Evolutionary conservation across 495 filamentous ascomycete species (phyloP), one percentile per base, ranked within the genome.

Genomic region (Collariella sp.): DNA sequence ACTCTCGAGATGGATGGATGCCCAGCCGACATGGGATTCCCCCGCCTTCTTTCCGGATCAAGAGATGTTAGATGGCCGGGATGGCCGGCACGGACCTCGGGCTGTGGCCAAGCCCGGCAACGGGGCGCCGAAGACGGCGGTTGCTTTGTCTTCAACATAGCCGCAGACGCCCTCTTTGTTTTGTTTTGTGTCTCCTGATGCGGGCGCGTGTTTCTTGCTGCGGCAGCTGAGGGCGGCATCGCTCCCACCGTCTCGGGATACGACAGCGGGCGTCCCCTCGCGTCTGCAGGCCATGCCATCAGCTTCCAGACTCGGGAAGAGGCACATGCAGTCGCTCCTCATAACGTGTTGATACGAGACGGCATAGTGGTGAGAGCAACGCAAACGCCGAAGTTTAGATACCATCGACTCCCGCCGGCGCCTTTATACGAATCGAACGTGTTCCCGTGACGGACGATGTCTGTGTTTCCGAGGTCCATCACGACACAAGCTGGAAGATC

Each of bases 171-270:
- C 5, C 26, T 9, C 26, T 31, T 31, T 31, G 26, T 31, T 31
- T 31, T 31, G 26, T 31, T 31, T 31, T 4, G 26, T 31, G 26
- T 4, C 26, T 31, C 5, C 26, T 31, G 26, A 31, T 9, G 5
- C 26, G 5, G 26, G 9, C 5, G 26, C 26, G 26, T 9, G 26
- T 31, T n/a, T 34, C 29, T 19, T 40, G 38, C n/a, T 47, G 45
- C 3, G 45, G 18, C 26, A 11, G 45, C 31, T 31, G 4, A 31
- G 26, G 26, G 26, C 26, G 26, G 9, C 26, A 9, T 31, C 18
- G 33, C 46, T 39, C 16, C 34, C 33, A 13, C 33, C 20, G n/a
- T 49, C 33, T 49, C 46, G 46, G 46, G 36, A 49, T 22, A 49
- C 33, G 46, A 19, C 31, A 47, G 45, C 31, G 29, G 3, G 35